Base-by-base conservation (phyloP, 495 filamentous ascomycete species). In the Clavariopsis aquatica region DNA sequence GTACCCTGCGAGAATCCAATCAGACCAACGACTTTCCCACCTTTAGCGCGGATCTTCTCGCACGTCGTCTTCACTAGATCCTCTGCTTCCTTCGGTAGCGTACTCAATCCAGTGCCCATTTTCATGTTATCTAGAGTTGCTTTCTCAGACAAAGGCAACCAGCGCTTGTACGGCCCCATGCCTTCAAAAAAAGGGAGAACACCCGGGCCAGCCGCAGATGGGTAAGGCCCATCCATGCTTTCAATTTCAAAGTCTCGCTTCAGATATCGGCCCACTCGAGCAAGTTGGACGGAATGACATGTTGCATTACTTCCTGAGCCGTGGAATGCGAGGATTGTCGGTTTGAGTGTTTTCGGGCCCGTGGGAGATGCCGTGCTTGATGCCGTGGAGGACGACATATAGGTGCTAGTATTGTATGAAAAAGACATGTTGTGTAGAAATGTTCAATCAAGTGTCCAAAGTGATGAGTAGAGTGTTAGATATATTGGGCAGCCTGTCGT, bases 141-240 rank as follows among this genome's bases (percentile, higher is more conserved):
- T 13, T 53, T 46, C 34, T 59, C 59, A 0, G 54, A 27, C 7
- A 56, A 27, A 1, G 57, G 61, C 15, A 65, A n/a, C 67, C 67
- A 70, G 62, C 57, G 63, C 6, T 57, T 34, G 67, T 27, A 70
- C 34, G 67, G 67, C 0, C 62, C 67, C 57, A 63, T 66, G 53
- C 57, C 67, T 51, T 67, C 64, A 34, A 67, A 67, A 45, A 67
- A 62, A 49, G 64, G 64, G 41, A 67, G 64, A 28, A 67, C 24
- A n/a, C 64, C 64, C 12, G 64, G 64, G 51, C 64, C 64, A 9
- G 64, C 64, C 45, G 57, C 36, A 23, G 52, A 51, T 57, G 64
- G 57, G 58, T 57, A 67, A 23, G 64, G 52, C 52, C 38, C 64
- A 24, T 70, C 52, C n/a, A 66, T 17, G 13, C 28, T 26, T 8